Evolutionary conservation across 2,329 filamentous ascomycete species (phyloP).

Genomic region (Pseudocercospora vitis): DNA sequence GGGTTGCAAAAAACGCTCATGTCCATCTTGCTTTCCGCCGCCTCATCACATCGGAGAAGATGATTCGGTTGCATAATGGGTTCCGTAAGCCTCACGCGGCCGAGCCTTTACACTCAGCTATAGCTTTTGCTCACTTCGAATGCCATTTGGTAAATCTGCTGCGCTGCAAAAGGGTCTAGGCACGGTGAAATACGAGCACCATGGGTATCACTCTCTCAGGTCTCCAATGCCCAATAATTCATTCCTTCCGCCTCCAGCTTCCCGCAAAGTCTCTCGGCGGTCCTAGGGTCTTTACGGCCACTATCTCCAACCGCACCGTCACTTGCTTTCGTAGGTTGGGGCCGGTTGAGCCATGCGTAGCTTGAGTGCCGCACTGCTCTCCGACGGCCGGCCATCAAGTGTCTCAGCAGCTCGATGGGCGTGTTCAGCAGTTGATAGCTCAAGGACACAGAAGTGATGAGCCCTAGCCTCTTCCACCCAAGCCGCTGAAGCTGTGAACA

Average conservation of each 20-base stretch:
- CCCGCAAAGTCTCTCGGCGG: not conserved
- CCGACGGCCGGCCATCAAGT: not conserved
- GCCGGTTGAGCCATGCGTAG: not conserved
- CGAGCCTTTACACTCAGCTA: no score
- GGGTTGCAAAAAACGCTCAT: no score
- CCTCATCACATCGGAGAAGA: no score
- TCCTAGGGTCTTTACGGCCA: constrained; percentile 1
- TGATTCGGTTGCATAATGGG: no score
- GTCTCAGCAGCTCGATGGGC: not conserved
- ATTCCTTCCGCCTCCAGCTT: not conserved
- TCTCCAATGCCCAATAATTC: no score
- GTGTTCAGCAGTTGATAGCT: not conserved
- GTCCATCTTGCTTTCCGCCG: no score
- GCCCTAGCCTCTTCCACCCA: not conserved
- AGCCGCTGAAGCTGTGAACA: not conserved
- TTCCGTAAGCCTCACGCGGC: no score
- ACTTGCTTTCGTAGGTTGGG: not conserved
- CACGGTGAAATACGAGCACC: no score
- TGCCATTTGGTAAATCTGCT: no score
- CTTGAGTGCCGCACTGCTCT: not conserved
- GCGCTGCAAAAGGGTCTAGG: no score
- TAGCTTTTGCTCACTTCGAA: no score
- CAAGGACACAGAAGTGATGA: constrained; percentile 1
- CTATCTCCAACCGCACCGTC: not conserved
- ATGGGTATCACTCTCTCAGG: no score